Conservation (phyloP, 139 green algal species). For the Closterium sp. region DNA sequence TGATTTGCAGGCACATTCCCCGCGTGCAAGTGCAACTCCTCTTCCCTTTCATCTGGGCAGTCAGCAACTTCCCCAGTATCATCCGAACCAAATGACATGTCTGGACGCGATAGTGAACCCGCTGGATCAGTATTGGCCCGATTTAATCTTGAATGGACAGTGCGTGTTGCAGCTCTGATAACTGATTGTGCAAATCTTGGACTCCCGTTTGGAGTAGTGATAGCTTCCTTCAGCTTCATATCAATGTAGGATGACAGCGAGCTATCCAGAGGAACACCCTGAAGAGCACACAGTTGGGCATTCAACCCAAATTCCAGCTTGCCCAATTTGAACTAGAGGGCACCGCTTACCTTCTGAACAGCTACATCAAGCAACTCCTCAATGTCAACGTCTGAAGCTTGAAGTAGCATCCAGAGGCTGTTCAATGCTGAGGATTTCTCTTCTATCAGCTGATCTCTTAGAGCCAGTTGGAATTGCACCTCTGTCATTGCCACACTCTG, state of each 20-base stretch:
- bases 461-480: constrained; percentile 41
- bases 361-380: background rate
- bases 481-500: constrained; percentile 29
- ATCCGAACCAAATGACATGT: background rate
- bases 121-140: background rate
- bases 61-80: background rate
- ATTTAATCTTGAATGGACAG: background rate
- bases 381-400: background rate
- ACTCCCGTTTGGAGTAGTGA: background rate
- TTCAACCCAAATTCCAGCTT: too few species aligned
- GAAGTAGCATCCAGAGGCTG: constrained; percentile 30
- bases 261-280: background rate
- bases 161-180: background rate
- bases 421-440: constrained; percentile 28
- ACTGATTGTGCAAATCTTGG: constrained; percentile 1
- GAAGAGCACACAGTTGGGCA: background rate
- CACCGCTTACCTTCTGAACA: background rate
- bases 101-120: background rate
- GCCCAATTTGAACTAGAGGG: background rate
- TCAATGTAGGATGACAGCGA: background rate
- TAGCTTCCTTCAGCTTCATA: background rate
- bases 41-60: background rate
- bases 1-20: background rate
- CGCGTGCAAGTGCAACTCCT: background rate
- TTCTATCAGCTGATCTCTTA: constrained; percentile 43